Percentiles rank a stretch among this genome's conserved stretches.
phyloP scores from a whole-genome alignment of 306 rosid species.

The Corylus heterophylla region DNA sequence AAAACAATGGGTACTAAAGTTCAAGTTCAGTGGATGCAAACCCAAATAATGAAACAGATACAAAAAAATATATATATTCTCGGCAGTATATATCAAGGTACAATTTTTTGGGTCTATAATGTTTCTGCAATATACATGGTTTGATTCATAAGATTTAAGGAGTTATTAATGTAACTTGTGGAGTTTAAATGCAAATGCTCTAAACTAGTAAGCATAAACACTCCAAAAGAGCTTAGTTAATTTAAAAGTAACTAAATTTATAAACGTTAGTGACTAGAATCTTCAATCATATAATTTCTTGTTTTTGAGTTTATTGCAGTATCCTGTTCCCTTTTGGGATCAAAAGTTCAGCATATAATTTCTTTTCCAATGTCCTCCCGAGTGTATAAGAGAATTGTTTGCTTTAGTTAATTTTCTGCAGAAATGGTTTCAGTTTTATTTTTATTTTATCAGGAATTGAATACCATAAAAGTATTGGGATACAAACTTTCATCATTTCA shows the following conservation, averaged over 20 bases:
- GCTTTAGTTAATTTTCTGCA: neutral
- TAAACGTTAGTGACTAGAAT: neutral
- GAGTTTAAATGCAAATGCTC: neutral
- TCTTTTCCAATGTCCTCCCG: neutral
- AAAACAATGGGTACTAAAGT: constrained; percentile 30
- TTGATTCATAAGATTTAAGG: neutral
- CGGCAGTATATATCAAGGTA: constrained; percentile 23
- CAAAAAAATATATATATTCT: too few relatives aligned
- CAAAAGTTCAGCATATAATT: neutral
- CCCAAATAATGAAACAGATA: constrained; percentile 14
- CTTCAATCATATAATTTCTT: neutral
- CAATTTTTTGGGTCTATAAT: neutral
- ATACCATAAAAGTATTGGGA: neutral
- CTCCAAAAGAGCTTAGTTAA: neutral
- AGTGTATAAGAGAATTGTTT: neutral
- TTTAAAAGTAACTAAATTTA: neutral
- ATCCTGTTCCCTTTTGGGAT: neutral
- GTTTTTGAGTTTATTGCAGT: neutral
- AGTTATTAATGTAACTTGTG: neutral
- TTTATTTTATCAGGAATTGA: neutral
- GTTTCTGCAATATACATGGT: neutral
- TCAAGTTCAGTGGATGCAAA: constrained; percentile 30
- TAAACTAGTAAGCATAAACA: neutral
- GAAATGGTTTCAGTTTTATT: neutral
- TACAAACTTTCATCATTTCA: neutral